Conservation (phyloP, 345 rosid genomes). For the Lumnitzera racemosa region DNA sequence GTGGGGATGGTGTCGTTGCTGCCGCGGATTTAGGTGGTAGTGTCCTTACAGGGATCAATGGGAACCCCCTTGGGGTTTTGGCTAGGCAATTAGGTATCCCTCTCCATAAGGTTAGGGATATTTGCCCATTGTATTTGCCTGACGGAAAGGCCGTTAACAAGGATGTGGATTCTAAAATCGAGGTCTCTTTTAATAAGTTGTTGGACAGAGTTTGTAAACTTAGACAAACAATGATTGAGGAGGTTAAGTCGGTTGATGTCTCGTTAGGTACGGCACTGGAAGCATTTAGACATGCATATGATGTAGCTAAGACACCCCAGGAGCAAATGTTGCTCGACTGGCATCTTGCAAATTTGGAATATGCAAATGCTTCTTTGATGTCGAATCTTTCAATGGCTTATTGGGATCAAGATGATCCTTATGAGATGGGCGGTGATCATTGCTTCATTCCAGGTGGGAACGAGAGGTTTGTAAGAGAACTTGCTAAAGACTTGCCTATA, state of each 20-base stretch:
- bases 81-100: conserved; percentile 85
- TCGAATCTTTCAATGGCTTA: conserved; percentile 85
- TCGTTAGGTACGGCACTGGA: conserved; percentile 82
- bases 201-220: conserved; percentile 92
- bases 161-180: conserved; percentile 73
- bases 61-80: conserved; percentile 87
- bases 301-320: conserved; percentile 66
- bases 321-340: conserved; percentile 90
- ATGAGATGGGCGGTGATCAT: conserved; percentile 98
- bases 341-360: conserved; percentile 93
- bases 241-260: conserved; percentile 78
- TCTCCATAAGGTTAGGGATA: conserved; percentile 93
- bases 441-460: conserved; percentile 97
- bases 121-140: conserved; percentile 85
- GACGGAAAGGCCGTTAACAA: conserved; percentile 67
- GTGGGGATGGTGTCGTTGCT: conserved; percentile 69
- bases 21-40: conserved; percentile 91
- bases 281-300: conserved; percentile 67
- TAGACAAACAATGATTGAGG: conserved; percentile 93
- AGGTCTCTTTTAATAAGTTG: conserved; percentile 76
- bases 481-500: conserved; percentile 79
- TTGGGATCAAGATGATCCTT: conserved; percentile 99
- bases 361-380: conserved; percentile 88
- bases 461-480: conserved; percentile 71
- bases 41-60: conserved; percentile 92